Evolutionary conservation across 441 rosid genomes (phyloP), one percentile per base, ranked within the genome.

Genomic region (Breynia disticha): DNA sequence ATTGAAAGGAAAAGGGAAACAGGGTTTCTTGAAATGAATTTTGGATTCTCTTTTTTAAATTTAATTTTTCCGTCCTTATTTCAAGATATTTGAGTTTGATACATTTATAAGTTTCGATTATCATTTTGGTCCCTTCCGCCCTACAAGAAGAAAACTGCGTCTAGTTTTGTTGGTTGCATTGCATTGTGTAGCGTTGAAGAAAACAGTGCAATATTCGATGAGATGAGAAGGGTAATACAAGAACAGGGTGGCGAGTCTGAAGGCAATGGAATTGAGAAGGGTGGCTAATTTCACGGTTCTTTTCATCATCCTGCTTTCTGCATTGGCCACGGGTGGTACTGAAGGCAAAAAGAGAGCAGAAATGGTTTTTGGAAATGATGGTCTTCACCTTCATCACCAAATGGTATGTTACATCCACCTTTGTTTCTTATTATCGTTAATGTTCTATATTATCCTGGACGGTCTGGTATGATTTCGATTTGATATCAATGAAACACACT

Each of bases 241-340:
- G 72, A 65, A 68, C 63, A 77, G 74, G 57, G 51, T 54, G 54
- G 57, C 64, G 64, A 58, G 63, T 56, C 67, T 54, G 56, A 50
- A 69, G 70, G 68, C 66, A 62, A 76, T 72, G 82, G 72, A 65
- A 66, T 62, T 66, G 62, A 71, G 62, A 70, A 65, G 71, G 60
- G 38, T 54, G 55, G 50, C 63, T 58, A 53, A 47, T 57, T 65
- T 14, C 13, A 46, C 70, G 56, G 53, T 70, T 61, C 41, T 65
- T 48, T 52, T 66, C 53, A 47, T 67, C 54, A 58, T 78, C 64
- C 55, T 76, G 63, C 61, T 81, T 32, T 79, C 67, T 16, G 55
- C 48, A 8, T 55, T 70, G 58, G 73, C 71, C 39, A 39, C 50
- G 24, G 74, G 50, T 18, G 56, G 55, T 54, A 50, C 69, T 17